Base-by-base conservation (phyloP, 1,284 basidiomycete genomes). In the Ganoderma sinense region DNA sequence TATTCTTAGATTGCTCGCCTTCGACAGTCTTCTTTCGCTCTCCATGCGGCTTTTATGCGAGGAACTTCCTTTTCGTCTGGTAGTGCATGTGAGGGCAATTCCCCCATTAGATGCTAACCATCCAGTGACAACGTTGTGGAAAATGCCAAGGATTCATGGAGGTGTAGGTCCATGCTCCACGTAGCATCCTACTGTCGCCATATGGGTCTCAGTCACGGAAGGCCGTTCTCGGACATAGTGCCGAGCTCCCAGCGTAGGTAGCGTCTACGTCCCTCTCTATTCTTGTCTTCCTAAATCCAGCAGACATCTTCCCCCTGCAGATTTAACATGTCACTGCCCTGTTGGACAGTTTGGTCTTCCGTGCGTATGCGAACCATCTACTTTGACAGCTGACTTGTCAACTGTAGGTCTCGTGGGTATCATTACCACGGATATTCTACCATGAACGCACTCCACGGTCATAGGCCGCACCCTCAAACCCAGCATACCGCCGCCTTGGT, bases 351-450 rank as follows among this genome's bases (percentile, higher is more conserved):
- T 14, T 23, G 33, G 11, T 1, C 18, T 18, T 20, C n/a, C 33
- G 56, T 39, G 56, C 56, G 33, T 36, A 33, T n/a, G 33, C n/a
- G 56, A 59, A 20, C 20, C n/a, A 11, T 23, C 5, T 39, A 10
- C 1, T 10, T 11, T 20, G 56, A 36, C 56, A 59, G 20, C 56
- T 59, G 33, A 59, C 56, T 59, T 59, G 56, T 23, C 56, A 59
- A 26, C 39, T 20, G 4, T 23, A 39, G 56, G 39, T 59, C 56
- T 59, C 56, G 56, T 59, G 56, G 56, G 56, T 39, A 33, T 59
- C 13, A 10, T 6, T 39, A 10, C 56, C 56, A 59, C 36, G n/a
- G n/a, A n/a, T 10, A 59, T 23, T 14, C 23, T 33, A 23, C 8
- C 20, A 7, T 39, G n/a, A 5, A n/a, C n/a, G 11, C 3, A 39